A percentile compares a stretch with the other conserved stretches of the same genome.
phyloP scores from a whole-genome alignment of 2,329 filamentous ascomycete species.

The Ophiostoma quercus region DNA sequence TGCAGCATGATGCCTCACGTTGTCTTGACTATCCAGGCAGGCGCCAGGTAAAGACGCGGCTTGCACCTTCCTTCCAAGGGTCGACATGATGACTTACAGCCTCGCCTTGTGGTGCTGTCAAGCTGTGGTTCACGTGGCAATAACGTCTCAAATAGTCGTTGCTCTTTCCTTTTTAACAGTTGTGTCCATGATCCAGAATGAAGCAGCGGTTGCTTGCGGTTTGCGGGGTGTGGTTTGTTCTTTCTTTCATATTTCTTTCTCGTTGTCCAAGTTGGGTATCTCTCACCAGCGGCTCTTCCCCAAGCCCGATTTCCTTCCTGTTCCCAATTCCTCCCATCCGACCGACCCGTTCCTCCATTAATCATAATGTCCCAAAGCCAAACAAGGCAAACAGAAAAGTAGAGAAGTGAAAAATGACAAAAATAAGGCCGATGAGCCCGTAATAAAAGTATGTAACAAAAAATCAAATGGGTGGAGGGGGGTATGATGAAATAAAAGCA shows the following conservation, averaged over 20 bases:
- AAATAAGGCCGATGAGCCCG: constrained; percentile 10
- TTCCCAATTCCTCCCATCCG: neutral
- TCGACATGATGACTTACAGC: too few species aligned
- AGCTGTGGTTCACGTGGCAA: neutral
- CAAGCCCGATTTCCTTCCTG: constrained; percentile 1
- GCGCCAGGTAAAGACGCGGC: neutral
- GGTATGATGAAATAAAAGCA: constrained; percentile 13
- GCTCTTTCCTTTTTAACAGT: neutral
- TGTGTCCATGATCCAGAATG: neutral
- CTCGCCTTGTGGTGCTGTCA: neutral
- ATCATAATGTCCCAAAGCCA: constrained; percentile 14
- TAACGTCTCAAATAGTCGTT: neutral
- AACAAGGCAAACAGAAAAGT: neutral
- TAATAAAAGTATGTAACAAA: constrained; percentile 11
- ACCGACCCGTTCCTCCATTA: neutral
- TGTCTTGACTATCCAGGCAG: neutral
- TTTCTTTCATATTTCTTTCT: constrained; percentile 11
- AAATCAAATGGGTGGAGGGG: constrained; percentile 15
- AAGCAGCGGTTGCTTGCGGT: neutral
- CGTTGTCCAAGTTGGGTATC: constrained; percentile 10
- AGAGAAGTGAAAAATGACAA: neutral
- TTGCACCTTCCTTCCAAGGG: neutral
- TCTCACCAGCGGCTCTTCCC: neutral
- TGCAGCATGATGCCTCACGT: neutral
- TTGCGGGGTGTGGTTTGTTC: neutral